Evolutionary conservation across 805 yeast genomes (phyloP), one percentile per base, ranked within the genome.

Genomic region (Starmerella khaoyaiensis): DNA sequence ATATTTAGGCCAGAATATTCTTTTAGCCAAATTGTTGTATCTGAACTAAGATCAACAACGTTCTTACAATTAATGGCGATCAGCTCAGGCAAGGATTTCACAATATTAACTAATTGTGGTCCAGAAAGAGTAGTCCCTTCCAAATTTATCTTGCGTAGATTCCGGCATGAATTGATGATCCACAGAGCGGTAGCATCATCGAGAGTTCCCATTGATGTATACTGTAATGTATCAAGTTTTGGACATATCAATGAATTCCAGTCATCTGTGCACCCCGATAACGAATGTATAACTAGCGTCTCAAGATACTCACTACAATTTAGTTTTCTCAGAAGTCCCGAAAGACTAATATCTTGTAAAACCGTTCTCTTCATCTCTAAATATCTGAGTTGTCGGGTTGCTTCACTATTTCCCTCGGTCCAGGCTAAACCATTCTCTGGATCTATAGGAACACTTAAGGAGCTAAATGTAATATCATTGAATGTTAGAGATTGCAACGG

Each of bases 51-150:
- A 8, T 42, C 49, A n/a, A 36, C 26, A 22, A 41, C 31, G n/a
- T 31, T 36, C 14, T 34, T 37, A 33, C 53, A 49, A 7, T 47
- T 39, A 8, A 49, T 25, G 5, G 33, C 51, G 16, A 25, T 28
- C 12, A 48, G 28, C 11, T 33, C 33, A 3, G 36, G 39, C 21
- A 30, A 6, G 4, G 28, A 9, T 11, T 18, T 16, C 8, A 47
- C 33, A 2, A 47, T 31, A 19, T 28, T 30, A 23, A 44, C 39
- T 5, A 48, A 27, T 19, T 39, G 33, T 7, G 45, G 46, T 8
- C 52, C 51, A 5, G 47, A 32, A n/a, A 47, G 19, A 15, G 28
- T 23, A 16, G 50, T 48, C 11, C 43, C 45, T 21, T 48, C 52
- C 18, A 48, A 28, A 19, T 48, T 48, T 21, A 42, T 33, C 28